Percentiles rank a stretch among this genome's conserved stretches.
Conservation (phyloP, 2,329 filamentous ascomycete species). For the Penicillium thymicola region DNA sequence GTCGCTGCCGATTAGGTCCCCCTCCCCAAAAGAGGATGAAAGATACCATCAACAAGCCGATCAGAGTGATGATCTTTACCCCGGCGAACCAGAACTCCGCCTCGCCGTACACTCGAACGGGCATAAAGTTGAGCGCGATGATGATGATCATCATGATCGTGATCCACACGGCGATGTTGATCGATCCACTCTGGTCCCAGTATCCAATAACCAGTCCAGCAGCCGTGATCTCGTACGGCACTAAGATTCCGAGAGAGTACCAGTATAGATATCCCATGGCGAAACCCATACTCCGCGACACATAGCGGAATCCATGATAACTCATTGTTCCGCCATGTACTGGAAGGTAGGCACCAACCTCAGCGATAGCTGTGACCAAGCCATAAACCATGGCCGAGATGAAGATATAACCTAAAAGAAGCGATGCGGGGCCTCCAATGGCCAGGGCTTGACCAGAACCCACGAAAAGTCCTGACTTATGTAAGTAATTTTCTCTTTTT, state of each 20-base stretch:
- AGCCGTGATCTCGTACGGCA: constrained; percentile 61
- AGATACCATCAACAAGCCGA: constrained; percentile 51
- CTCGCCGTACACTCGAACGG: constrained; percentile 52
- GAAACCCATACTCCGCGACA: constrained; percentile 43
- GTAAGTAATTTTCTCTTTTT: no score
- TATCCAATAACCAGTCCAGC: constrained; percentile 64
- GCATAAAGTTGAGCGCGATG: constrained; percentile 47
- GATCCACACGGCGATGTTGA: constrained; percentile 49
- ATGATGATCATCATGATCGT: constrained; percentile 61
- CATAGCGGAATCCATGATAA: constrained; percentile 44
- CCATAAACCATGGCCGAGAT: constrained; percentile 49
- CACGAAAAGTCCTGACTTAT: no score
- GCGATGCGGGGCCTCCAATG: constrained; percentile 51
- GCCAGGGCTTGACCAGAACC: constrained; percentile 37
- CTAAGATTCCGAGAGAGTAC: constrained; percentile 47
- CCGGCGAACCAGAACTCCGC: constrained; percentile 54
- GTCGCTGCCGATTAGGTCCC: constrained; percentile 49
- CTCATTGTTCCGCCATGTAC: constrained; percentile 45
- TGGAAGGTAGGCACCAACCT: constrained; percentile 44
- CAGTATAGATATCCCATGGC: constrained; percentile 48
- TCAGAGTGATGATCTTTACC: constrained; percentile 51
- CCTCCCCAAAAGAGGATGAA: constrained; percentile 59
- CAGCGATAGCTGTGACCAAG: constrained; percentile 48
- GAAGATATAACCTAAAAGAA: constrained; percentile 52
- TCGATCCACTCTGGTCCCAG: constrained; percentile 48